Base-by-base conservation (phyloP, 768 basidiomycete species). In the Daedaleopsis nitida region DNA sequence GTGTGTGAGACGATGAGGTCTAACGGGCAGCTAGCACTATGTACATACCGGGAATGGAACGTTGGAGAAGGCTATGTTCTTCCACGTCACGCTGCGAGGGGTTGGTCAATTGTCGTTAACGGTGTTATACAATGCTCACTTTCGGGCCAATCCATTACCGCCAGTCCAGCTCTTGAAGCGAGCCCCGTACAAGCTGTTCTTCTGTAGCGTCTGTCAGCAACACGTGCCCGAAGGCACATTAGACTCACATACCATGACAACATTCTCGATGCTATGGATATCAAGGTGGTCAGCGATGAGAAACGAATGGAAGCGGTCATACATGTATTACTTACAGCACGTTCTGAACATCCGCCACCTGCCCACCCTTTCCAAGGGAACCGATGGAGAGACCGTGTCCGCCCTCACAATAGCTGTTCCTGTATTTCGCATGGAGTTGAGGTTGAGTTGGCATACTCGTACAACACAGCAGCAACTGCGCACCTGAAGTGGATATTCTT, bases 111-210 rank as follows among this genome's bases (percentile, higher is more conserved):
- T 12, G 38, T 44, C 9, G 12, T 5, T 9, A 24, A 23, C 9
- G 1, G 19, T 23, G 5, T 14, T 24, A 11, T 9, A 23, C 27
- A 10, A 38, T 3, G 57, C 21, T 23, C 44, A 85, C 85, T 86
- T 86, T 48, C 78, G 71, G 1, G 83, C 84, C 3, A 82, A 55
- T 0, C 86, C 86, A 58, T 84, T 83, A 35, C 85, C 86, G 0
- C 85, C 85, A 0, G 83, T 81, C 84, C 84, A 86, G 67, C 86
- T 86, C 74, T 86, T 86, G 75, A 86, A 87, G 11, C 85, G 79
- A n/a, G 85, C 85, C 8, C 74, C 85, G 58, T 86, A 86, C 2
- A 86, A 70, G 0, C 79, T 71, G 55, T 79, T 77, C 63, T 79
- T 80, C 84, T 86, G 57, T 4, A 54, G 4, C 27, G 27, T 32